Conservation (phyloP, 352 stramenopile species). For the Phytopythium vexans region DNA sequence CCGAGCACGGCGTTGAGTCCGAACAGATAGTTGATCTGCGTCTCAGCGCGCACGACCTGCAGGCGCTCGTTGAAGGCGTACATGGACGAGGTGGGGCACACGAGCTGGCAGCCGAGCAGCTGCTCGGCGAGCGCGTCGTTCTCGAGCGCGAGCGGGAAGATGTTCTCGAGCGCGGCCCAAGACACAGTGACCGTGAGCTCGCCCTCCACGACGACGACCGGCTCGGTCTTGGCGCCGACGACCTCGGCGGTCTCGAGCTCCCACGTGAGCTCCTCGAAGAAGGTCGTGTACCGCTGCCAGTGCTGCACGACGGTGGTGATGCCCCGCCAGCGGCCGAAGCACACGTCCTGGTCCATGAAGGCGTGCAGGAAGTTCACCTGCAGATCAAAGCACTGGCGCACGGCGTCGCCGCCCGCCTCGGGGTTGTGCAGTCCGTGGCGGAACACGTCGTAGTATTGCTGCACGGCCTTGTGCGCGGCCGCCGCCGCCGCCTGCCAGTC, state of each 20-base stretch:
- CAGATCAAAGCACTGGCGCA: conserved; percentile 48
- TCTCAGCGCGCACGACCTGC: conserved; percentile 36
- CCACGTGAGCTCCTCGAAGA: conserved; percentile 44
- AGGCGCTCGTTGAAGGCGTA: conserved; percentile 44
- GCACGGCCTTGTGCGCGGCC: conserved; percentile 53
- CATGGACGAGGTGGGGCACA: conserved; percentile 31
- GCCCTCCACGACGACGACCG: conserved; percentile 53
- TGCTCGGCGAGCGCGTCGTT: conserved; percentile 30
- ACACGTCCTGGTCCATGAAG: conserved; percentile 41
- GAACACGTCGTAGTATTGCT: conserved; percentile 73
- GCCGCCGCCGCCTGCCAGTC: conserved; percentile 32
- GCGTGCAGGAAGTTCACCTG: conserved; percentile 46
- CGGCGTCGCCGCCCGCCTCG: conserved; percentile 30
- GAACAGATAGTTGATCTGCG: conserved; percentile 38
- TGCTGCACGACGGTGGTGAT: conserved; percentile 50
- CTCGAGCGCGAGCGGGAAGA: conserved; percentile 44
- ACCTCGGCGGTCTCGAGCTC: conserved; percentile 35
- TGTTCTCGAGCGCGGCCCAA: conserved; percentile 31
- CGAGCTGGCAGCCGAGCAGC: conserved; percentile 30
- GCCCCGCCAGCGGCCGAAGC: conserved; percentile 29
- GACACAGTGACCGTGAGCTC: conserved; percentile 27
- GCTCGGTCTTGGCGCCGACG: conserved; percentile 38
- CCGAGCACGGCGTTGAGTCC: conserved; percentile 32
- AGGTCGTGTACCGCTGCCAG: conserved; percentile 55
- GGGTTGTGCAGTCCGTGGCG: conserved; percentile 48